These are phyloP conservation scores for Citrullus colocynthis DNA, from an alignment of 306 rosid genomes.

Conservation along the genomic window DNA sequence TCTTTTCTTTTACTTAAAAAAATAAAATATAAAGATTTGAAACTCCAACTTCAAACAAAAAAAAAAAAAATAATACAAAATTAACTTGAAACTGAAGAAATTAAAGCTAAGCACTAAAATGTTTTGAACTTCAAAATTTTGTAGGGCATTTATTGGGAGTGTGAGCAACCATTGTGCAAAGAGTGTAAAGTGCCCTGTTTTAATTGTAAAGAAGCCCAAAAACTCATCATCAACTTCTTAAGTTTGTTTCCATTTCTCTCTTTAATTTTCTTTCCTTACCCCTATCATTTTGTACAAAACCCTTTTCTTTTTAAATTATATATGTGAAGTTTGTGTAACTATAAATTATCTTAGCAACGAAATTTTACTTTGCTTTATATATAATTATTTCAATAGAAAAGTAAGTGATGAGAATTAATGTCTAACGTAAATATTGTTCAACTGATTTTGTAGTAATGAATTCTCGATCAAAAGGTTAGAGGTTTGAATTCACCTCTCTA, in stretches of 20 bases:
- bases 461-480: no score
- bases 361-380: no score
- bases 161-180: slow-evolving; percentile 84
- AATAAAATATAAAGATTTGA: no score
- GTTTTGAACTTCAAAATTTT: neutral
- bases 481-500: no score
- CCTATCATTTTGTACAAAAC: neutral
- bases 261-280: neutral
- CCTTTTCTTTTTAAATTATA: neutral
- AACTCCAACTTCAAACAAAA: no score
- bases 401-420: no score
- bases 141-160: slow-evolving; percentile 86
- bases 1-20: no score
- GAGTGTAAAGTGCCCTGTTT: slow-evolving; percentile 64
- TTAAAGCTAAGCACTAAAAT: neutral
- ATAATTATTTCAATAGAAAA: no score
- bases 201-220: slow-evolving; percentile 85
- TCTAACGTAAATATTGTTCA: no score
- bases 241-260: neutral
- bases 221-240: slow-evolving; percentile 6
- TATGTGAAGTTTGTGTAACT: neutral
- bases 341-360: neutral
- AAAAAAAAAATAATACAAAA: no score
- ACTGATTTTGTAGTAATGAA: no score
- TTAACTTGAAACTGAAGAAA: no score